Evolutionary conservation across 164 flowering plant species (phyloP), one percentile per base, ranked within the genome.

Genomic region (Nymphaea thermarum): DNA sequence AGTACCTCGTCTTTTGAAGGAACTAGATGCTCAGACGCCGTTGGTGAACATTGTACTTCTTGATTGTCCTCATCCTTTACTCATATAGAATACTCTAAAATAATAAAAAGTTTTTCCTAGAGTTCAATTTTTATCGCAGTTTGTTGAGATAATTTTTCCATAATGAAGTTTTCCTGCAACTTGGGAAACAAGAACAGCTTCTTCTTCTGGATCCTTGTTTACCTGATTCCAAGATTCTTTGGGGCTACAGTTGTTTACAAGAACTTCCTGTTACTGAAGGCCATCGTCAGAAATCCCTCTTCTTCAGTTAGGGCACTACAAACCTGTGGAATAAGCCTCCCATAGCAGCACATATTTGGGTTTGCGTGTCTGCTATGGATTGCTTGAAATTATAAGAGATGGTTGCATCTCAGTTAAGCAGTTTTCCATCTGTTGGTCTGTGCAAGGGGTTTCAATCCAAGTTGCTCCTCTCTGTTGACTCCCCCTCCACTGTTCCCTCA

Each of bases 111-210:
- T n/a, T n/a, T n/a, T n/a, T n/a, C n/a, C n/a, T n/a, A n/a, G n/a
- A n/a, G n/a, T n/a, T n/a, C n/a, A n/a, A n/a, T n/a, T n/a, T n/a
- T n/a, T n/a, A n/a, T n/a, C n/a, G n/a, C n/a, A n/a, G n/a, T n/a
- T n/a, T n/a, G n/a, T n/a, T n/a, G n/a, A n/a, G n/a, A n/a, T n/a
- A n/a, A n/a, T n/a, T n/a, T n/a, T n/a, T n/a, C n/a, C n/a, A n/a
- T n/a, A n/a, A n/a, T n/a, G n/a, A n/a, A n/a, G n/a, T n/a, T 91
- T 91, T 91, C 97, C 97, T 91, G 86, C 78, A 67, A 78, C 67
- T 77, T 80, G 86, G 97, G 97, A 87, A 87, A 86, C 90, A 82
- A 83, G 71, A 82, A 75, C 88, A 44, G 66, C 82, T 74, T 75
- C 79, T 82, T 85, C 78, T 78, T 81, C 84, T 85, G 86, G 86